These are phyloP conservation scores for Nicotiana otophora DNA, from an alignment of 257 asterid genomes.

Conservation along the genomic window DNA sequence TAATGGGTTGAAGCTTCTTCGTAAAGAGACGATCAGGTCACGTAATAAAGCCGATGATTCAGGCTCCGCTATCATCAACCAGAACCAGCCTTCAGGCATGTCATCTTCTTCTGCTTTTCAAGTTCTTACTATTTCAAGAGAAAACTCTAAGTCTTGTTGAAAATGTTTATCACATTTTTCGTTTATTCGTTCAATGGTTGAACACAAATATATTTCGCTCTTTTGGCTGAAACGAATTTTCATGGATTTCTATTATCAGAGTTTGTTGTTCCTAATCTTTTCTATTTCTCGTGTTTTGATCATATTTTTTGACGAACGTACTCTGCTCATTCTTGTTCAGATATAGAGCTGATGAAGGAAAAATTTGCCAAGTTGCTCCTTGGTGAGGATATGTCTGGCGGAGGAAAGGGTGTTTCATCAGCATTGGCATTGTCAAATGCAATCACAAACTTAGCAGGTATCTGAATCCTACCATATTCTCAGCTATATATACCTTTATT, in stretches of 20 bases:
- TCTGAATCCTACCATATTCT: not conserved
- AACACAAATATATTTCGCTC: not conserved
- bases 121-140: not conserved
- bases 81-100: constrained; percentile 31
- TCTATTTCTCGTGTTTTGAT: not conserved
- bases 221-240: not conserved
- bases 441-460: constrained; percentile 88
- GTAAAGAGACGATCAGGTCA: constrained; percentile 14
- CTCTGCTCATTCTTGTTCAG: constrained; percentile 17
- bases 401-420: constrained; percentile 94
- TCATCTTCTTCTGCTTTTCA: not conserved
- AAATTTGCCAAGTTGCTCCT: constrained; percentile 78
- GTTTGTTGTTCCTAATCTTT: not conserved
- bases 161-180: not conserved
- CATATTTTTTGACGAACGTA: not conserved
- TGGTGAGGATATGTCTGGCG: constrained; percentile 98
- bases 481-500: not conserved
- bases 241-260: not conserved
- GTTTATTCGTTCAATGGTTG: not conserved
- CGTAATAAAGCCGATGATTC: constrained; percentile 17
- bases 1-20: not conserved
- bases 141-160: not conserved
- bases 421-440: constrained; percentile 94
- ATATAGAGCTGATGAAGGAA: constrained; percentile 79
- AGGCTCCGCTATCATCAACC: not conserved